Percentiles rank a stretch among this genome's conserved stretches.
phyloP scores from a whole-genome alignment of 495 filamentous ascomycete genomes.

The Neurospora pannonica region DNA sequence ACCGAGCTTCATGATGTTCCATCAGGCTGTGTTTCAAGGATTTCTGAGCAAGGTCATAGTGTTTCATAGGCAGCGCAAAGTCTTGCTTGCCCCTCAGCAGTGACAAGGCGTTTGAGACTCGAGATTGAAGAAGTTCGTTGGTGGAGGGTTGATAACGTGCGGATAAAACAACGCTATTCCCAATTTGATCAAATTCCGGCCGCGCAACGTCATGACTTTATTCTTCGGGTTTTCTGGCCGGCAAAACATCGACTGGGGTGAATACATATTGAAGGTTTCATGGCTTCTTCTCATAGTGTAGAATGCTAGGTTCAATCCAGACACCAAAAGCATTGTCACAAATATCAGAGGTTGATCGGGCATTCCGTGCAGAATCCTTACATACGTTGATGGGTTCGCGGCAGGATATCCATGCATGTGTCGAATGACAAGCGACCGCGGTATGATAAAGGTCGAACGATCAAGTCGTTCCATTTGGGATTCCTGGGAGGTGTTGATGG shows the following conservation, averaged over 20 bases:
- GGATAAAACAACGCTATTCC: neutral
- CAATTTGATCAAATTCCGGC: neutral
- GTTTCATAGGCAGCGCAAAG: neutral
- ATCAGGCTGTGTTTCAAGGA: neutral
- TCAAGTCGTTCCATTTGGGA: neutral
- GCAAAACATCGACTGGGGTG: neutral
- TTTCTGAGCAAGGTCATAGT: neutral
- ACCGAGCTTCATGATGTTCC: neutral
- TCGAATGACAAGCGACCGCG: neutral
- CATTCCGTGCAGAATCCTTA: neutral
- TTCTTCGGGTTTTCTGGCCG: neutral
- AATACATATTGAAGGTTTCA: neutral
- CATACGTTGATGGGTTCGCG: neutral
- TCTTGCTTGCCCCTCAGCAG: neutral
- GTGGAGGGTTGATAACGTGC: neutral
- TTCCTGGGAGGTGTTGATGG: neutral
- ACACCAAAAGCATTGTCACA: neutral
- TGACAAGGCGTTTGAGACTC: neutral
- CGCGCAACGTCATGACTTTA: neutral
- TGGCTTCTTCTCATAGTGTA: neutral
- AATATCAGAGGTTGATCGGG: neutral
- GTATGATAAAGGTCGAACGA: neutral
- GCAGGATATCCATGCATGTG: neutral
- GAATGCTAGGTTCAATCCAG: neutral
- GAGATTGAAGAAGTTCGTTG: neutral